These are phyloP conservation scores for Microsporum ferrugineum DNA, from an alignment of 2,329 filamentous ascomycete genomes.

Conservation along the genomic window DNA sequence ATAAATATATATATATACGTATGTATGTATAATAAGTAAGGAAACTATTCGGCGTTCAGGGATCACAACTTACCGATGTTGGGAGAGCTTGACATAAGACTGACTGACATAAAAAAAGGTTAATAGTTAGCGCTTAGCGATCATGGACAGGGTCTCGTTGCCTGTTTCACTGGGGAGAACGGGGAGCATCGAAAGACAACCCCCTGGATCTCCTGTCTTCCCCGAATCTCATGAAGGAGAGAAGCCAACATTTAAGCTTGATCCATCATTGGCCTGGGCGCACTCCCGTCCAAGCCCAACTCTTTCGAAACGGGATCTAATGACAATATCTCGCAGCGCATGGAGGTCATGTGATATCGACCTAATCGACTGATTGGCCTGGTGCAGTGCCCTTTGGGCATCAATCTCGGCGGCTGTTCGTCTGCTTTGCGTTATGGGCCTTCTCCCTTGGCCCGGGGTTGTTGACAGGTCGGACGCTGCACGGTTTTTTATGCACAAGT, in stretches of 20 bases:
- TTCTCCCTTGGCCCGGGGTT: neutral
- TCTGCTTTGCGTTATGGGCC: neutral
- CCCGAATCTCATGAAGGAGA: neutral
- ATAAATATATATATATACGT: neutral
- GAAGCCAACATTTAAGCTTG: neutral
- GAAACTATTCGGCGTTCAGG: neutral
- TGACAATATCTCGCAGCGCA: constrained; percentile 8
- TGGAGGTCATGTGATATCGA: constrained; percentile 10
- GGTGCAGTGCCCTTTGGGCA: neutral
- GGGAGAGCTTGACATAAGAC: neutral
- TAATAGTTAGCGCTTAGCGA: neutral
- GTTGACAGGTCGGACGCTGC: neutral
- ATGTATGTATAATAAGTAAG: too few species aligned
- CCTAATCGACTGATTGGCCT: neutral
- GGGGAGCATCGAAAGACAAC: too few species aligned
- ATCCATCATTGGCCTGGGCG: neutral
- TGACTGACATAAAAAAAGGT: neutral
- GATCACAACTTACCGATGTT: neutral
- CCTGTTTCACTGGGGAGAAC: neutral
- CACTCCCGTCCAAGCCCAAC: neutral
- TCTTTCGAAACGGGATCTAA: neutral
- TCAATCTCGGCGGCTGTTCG: constrained; percentile 1
- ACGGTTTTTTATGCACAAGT: neutral
- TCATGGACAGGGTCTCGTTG: neutral
- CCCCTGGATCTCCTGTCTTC: neutral